Base-by-base conservation (phyloP, 805 yeast species). In the Metschnikowia koreensis region DNA sequence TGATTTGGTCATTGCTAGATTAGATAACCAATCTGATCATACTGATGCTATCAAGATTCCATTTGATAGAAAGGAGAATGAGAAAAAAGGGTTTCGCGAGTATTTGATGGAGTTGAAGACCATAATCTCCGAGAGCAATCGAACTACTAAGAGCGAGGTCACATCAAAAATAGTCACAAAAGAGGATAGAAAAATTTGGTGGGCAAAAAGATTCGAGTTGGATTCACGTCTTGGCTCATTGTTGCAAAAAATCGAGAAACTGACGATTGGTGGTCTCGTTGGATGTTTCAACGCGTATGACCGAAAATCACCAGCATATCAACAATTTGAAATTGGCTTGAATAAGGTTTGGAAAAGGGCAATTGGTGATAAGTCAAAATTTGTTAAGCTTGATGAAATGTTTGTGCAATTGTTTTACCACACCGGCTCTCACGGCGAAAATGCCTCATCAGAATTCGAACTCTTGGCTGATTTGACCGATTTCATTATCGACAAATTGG, bases 211-310 rank as follows among this genome's bases (percentile, higher is more conserved):
- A 45, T 81, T 80, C 50, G 68, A 66, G 0, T 69, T 91, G 15
- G 97, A 93, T 65, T 64, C 71, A 9, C 66, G 77, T 44, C 62
- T 93, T 47, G 65, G 76, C 38, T 66, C 65, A 1, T 66, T 91
- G n/a, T 63, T 93, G n/a, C 60, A 64, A 0, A 71, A 72, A 33
- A 77, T 89, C 8, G 93, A 89, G 49, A 65, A 66, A 22, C 69
- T 72, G 50, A 89, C 97, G 92, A 69, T 93, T 37, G 90, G 93
- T 12, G 96, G 93, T 0, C 87, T 90, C 57, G 70, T 70, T 47
- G 84, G 91, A 0, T 62, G 89, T 2, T 86, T 92, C 62, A 69
- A 73, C 39, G 68, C 70, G 1, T 55, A 55, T 8, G 58, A 59
- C 2, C 56, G 69, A 1, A 65, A 71, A 13, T 50, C 56, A 10